These are phyloP conservation scores for Flueggea neowawraea DNA, from an alignment of 441 rosid species.

Conservation along the genomic window DNA sequence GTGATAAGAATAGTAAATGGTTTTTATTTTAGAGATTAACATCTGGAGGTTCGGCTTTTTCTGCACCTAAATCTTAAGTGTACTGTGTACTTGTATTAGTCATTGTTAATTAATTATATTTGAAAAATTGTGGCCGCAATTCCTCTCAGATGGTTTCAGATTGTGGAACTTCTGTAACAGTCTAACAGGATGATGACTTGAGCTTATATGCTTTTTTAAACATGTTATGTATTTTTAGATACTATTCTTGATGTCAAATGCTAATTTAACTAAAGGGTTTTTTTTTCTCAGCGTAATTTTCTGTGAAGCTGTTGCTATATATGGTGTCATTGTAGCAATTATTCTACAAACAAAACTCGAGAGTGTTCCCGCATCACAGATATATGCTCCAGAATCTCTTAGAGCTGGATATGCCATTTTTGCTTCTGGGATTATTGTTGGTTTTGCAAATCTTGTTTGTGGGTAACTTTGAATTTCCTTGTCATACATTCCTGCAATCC, in stretches of 20 bases:
- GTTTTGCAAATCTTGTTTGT: slow-evolving; percentile 97
- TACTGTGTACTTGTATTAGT: too few species aligned
- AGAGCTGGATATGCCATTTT: slow-evolving; percentile 98
- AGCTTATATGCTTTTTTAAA: too few species aligned
- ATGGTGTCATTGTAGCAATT: slow-evolving; percentile 97
- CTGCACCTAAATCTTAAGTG: too few species aligned
- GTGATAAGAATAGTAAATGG: too few species aligned
- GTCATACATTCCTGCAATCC: not conserved
- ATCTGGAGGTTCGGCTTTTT: too few species aligned
- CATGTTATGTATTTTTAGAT: too few species aligned
- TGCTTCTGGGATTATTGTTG: slow-evolving; percentile 96
- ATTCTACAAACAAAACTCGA: slow-evolving; percentile 94
- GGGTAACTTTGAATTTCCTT: slow-evolving; percentile 53
- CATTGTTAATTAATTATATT: too few species aligned
- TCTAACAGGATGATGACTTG: not conserved
- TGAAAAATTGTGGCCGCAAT: too few species aligned
- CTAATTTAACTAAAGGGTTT: slow-evolving; percentile 14
- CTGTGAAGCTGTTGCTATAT: slow-evolving; percentile 98
- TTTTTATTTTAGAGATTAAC: too few species aligned
- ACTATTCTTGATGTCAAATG: not conserved
- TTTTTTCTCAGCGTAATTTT: slow-evolving; percentile 79
- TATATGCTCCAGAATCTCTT: slow-evolving; percentile 79
- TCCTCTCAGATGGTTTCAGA: not conserved
- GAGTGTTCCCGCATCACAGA: slow-evolving; percentile 68
- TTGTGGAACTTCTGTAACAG: not conserved